Conservation (phyloP, 2,329 filamentous ascomycete species). For the Volutella citrinella region DNA sequence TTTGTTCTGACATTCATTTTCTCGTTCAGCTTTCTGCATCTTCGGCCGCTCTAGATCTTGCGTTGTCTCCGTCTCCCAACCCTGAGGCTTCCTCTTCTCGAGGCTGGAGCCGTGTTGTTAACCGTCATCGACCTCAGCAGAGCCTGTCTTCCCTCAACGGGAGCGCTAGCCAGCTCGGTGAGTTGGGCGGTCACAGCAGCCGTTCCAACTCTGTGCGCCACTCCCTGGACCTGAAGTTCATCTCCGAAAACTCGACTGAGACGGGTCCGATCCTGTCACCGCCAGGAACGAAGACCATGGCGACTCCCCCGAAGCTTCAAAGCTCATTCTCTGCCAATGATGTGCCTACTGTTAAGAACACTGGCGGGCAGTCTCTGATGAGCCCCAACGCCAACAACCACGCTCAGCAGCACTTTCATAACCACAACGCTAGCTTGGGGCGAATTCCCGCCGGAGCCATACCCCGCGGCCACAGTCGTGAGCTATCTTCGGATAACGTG, state of each 20-base stretch:
- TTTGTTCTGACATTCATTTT: too few species aligned
- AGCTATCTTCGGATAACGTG: conserved; percentile 56
- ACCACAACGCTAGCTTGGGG: conserved; percentile 80
- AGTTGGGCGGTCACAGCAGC: conserved; percentile 45
- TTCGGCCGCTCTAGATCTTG: conserved; percentile 77
- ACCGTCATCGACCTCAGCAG: conserved; percentile 66
- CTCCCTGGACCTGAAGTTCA: conserved; percentile 55
- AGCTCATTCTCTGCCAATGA: conserved; percentile 90
- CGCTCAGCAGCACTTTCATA: conserved; percentile 63
- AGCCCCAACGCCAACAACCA: conserved; percentile 53
- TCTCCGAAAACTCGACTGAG: conserved; percentile 43
- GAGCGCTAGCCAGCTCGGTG: conserved; percentile 39
- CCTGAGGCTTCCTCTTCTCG: conserved; percentile 48
- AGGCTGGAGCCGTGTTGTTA: conserved; percentile 59
- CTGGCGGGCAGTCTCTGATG: conserved; percentile 44
- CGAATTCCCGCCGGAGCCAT: conserved; percentile 69
- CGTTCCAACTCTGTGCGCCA: conserved; percentile 52
- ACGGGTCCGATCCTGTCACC: conserved; percentile 41
- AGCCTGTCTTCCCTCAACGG: conserved; percentile 50
- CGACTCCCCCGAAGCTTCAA: conserved; percentile 71
- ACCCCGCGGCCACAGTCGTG: conserved; percentile 68
- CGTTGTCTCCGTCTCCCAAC: conserved; percentile 64
- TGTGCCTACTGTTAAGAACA: conserved; percentile 77
- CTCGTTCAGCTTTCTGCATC: conserved; percentile 70
- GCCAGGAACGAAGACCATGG: conserved; percentile 50